Evolutionary conservation across 2,329 filamentous ascomycete genomes (phyloP).

Genomic region (Colletotrichum endophyticum): DNA sequence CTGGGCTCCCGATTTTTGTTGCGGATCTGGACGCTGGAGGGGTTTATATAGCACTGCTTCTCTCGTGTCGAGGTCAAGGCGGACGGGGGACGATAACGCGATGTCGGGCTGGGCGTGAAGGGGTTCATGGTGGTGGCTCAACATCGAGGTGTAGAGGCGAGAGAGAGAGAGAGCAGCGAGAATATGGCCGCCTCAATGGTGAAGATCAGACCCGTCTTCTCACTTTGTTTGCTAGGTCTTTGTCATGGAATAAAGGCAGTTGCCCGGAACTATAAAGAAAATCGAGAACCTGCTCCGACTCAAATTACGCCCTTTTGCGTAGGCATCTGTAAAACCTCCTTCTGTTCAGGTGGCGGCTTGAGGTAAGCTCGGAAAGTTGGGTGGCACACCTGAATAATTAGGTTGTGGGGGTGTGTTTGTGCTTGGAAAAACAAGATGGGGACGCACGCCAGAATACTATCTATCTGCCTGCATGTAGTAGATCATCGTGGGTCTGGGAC

Average conservation of each 20-base stretch:
- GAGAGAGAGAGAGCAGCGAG: neutral
- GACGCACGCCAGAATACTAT: neutral
- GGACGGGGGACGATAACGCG: rapidly evolving
- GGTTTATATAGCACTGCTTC: neutral
- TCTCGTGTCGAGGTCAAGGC: neutral
- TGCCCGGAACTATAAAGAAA: rapidly evolving
- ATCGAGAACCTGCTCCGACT: neutral
- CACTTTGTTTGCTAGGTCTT: neutral
- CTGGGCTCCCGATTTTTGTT: neutral
- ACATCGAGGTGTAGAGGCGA: neutral
- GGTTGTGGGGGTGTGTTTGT: neutral
- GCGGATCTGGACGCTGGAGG: neutral
- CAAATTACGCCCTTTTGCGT: neutral
- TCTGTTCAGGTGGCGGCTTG: neutral
- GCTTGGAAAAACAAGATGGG: neutral
- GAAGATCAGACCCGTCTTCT: no score
- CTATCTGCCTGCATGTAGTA: neutral
- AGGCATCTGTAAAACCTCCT: neutral
- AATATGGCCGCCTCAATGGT: neutral
- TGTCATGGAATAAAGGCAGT: rapidly evolving
- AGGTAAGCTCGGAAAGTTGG: neutral
- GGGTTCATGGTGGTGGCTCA: neutral
- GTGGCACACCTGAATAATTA: neutral
- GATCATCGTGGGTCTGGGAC: neutral
- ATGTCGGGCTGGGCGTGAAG: neutral